Base-by-base conservation (phyloP, 345 rosid genomes). In the Lumnitzera littorea region DNA sequence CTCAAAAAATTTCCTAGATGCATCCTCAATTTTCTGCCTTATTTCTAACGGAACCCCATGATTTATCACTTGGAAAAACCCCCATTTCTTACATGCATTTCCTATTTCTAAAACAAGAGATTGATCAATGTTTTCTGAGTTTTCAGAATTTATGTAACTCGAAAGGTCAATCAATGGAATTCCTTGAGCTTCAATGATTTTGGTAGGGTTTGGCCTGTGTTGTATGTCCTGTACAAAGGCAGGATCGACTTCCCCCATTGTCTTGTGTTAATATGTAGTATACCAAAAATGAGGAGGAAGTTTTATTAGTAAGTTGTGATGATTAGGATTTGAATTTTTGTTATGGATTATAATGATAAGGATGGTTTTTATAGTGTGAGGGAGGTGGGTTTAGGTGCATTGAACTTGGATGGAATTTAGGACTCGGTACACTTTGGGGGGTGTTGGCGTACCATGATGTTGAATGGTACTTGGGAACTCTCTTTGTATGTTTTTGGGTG, bases 61-160 rank as follows among this genome's bases (percentile, higher is more conserved):
- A 61, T 77, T 81, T 52, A 75, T 65, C 67, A 77, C 76, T 14
- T 68, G 76, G 53, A 81, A 77, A 53, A 78, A 71, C 0, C 79
- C 81, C 83, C 81, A 81, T 6, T 71, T 49, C 68, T 61, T 63
- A 72, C 79, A 75, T 12, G 85, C 80, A 6, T 54, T 48, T 8
- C 76, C 69, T 9, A 81, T 57, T 12, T 75, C 64, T 12, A 47
- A 51, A 24, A 77, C 72, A 23, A 72, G 70, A 15, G 3, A 66
- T 12, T 23, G 52, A 6, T 65, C 71, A 3, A 62, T 48, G 23
- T 55, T 55, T 2, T 11, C 29, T 0, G 53, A 5, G 5, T 27
- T 27, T 36, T 36, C 43, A 36, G 43, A 9, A 36, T 36, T 36
- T 36, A 41, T 23, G 36, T 25, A 29, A 29, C 46, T 25, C 2